These are phyloP conservation scores for Oryza coarctata DNA, from an alignment of 176 grass and related monocot species.

Conservation along the genomic window DNA sequence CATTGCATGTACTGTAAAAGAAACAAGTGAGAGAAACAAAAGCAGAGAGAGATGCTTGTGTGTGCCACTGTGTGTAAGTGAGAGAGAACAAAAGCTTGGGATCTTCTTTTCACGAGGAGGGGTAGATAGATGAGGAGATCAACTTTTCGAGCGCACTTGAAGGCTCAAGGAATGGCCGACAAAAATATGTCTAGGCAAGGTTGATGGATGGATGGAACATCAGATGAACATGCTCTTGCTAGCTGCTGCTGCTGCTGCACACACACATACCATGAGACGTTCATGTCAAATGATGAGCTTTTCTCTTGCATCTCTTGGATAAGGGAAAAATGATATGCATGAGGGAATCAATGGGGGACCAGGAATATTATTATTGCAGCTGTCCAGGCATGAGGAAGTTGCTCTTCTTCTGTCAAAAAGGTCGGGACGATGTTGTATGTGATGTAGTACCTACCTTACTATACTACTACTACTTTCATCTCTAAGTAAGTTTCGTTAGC, in stretches of 20 bases:
- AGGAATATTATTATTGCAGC: slow-evolving; percentile 10
- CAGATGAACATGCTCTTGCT: slow-evolving; percentile 25
- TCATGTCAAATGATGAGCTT: slow-evolving; percentile 45
- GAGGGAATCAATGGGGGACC: slow-evolving; percentile 18
- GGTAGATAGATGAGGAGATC: slow-evolving; percentile 19
- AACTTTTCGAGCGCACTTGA: slow-evolving; percentile 57
- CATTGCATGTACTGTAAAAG: slow-evolving; percentile 15
- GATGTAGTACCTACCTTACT: too few relatives aligned
- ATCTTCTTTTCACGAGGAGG: slow-evolving; percentile 30
- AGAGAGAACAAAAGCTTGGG: not conserved
- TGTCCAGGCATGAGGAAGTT: not conserved
- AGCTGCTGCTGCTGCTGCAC: not conserved
- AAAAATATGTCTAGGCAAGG: slow-evolving; percentile 50
- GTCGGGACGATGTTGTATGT: too few relatives aligned
- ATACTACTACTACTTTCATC: too few relatives aligned
- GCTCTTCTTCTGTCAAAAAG: not conserved
- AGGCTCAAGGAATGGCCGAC: slow-evolving; percentile 42
- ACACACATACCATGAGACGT: slow-evolving; percentile 43
- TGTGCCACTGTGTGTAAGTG: not conserved
- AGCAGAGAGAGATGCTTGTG: not conserved
- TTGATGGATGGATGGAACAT: slow-evolving; percentile 39
- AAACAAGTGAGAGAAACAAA: not conserved
- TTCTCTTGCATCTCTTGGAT: slow-evolving; percentile 17
- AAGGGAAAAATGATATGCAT: slow-evolving; percentile 20
- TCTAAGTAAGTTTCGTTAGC: too few relatives aligned